Evolutionary conservation across 352 stramenopile species (phyloP), one percentile per base, ranked within the genome.

Genomic region (Globisporangium paddicum): DNA sequence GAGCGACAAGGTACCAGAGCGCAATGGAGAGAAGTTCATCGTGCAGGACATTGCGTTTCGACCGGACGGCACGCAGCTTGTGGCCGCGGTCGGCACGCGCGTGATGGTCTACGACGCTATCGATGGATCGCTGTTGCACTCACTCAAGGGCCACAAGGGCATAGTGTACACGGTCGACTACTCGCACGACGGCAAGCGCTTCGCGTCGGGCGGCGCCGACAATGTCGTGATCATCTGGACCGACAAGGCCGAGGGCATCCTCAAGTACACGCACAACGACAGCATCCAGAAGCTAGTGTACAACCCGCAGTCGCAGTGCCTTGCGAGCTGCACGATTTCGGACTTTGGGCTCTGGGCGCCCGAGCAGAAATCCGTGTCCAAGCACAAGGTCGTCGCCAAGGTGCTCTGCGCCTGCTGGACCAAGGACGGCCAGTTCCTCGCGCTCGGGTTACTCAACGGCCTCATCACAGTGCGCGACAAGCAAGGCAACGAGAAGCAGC

Each of bases 161-260:
- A 92, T 83, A 16, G 95, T 98, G 25, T 98, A 98, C 67, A 75
- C 84, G 9, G 90, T 98, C 14, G 84, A 95, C 60, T 98, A 96
- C 60, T 69, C 82, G 2, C 76, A 88, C 45, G 91, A 98, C 57
- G 93, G 93, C 52, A 96, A 95, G 60, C 85, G 87, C 6, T 98
- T 98, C 56, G 89, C 90, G 10, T 97, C 87, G 0, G 93, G 95
- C 34, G 95, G 93, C 13, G 88, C 91, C 0, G 95, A 98, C 74
- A 97, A 97, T 61, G 90, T 93, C 35, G 93, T 98, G n/a, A 98
- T 98, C 59, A 98, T 98, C 65, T 98, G 95, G 95, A 98, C 85
- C 25, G 79, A 89, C 63, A 97, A 97, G 55, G 93, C 87, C 42
- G 88, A 98, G 57, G 92, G 91, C 11, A 90, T 98, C 48, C 82